Conservation (phyloP, 2,329 filamentous ascomycete species). For the Dactylonectria macrodidyma region DNA sequence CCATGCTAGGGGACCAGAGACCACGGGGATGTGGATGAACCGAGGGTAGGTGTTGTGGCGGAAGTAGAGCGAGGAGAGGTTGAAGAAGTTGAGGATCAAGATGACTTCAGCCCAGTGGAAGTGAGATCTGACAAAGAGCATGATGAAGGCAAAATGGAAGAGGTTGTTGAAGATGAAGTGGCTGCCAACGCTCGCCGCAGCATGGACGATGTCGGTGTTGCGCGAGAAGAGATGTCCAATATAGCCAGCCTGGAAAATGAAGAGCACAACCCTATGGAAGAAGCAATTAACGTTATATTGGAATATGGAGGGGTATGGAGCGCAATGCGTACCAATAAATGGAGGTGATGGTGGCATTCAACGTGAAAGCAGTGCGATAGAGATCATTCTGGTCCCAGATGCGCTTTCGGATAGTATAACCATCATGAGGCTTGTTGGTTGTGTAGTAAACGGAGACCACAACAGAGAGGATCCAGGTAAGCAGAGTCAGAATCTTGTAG, state of each 20-base stretch:
- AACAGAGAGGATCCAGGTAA: constrained; percentile 83
- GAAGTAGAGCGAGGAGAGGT: constrained; percentile 85
- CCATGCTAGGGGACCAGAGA: constrained; percentile 86
- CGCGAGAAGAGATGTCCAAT: constrained; percentile 82
- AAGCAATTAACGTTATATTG: constrained; percentile 18
- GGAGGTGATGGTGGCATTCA: constrained; percentile 75
- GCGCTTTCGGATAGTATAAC: constrained; percentile 69
- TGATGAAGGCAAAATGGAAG: constrained; percentile 84
- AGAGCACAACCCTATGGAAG: constrained; percentile 75
- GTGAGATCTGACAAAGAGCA: constrained; percentile 84
- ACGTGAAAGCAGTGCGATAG: constrained; percentile 80
- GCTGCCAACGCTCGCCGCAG: constrained; percentile 82
- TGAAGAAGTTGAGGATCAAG: constrained; percentile 85
- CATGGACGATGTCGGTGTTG: constrained; percentile 73
- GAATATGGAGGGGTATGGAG: not conserved
- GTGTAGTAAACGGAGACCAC: constrained; percentile 83
- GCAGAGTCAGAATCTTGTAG: constrained; percentile 82
- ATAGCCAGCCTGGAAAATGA: constrained; percentile 83
- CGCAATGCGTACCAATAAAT: constrained; percentile 79
- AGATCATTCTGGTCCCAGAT: constrained; percentile 83
- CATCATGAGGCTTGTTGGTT: constrained; percentile 74
- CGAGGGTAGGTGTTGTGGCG: constrained; percentile 79
- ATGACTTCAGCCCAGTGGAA: constrained; percentile 85
- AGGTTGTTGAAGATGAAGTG: constrained; percentile 92
- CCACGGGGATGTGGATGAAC: constrained; percentile 82